Evolutionary conservation across 179 eudicot species (phyloP).

Genomic region (Spergularia azorica): DNA sequence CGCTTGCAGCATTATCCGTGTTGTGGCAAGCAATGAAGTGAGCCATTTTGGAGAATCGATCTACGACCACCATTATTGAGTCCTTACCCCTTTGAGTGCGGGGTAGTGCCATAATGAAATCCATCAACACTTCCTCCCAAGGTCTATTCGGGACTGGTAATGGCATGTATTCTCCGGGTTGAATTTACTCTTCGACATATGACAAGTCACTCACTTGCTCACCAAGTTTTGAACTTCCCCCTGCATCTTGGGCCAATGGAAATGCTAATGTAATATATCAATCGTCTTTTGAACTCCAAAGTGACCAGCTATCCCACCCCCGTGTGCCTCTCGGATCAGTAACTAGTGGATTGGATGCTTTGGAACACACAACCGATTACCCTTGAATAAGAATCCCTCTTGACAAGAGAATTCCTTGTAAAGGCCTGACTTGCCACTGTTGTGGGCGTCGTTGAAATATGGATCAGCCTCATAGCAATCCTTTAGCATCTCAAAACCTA

Average conservation of each 20-base stretch:
- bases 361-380: too few species aligned
- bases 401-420: too few species aligned
- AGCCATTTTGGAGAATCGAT: background rate
- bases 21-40: background rate
- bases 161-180: background rate
- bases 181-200: background rate
- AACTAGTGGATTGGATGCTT: background rate
- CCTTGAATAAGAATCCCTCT: too few species aligned
- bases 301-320: background rate
- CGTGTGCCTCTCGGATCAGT: background rate
- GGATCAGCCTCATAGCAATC: too few species aligned
- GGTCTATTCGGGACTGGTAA: background rate
- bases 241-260: background rate
- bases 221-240: too few species aligned
- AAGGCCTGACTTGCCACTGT: too few species aligned
- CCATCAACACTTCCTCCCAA: background rate
- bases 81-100: background rate
- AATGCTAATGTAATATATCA: background rate
- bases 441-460: too few species aligned
- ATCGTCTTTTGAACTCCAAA: background rate
- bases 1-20: background rate
- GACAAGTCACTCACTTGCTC: too few species aligned
- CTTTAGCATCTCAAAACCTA: too few species aligned
- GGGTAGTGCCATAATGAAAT: background rate
- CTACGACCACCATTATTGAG: background rate